Evolutionary conservation across 2,329 filamentous ascomycete genomes (phyloP).

Genomic region (Grosmannia clavigera): DNA sequence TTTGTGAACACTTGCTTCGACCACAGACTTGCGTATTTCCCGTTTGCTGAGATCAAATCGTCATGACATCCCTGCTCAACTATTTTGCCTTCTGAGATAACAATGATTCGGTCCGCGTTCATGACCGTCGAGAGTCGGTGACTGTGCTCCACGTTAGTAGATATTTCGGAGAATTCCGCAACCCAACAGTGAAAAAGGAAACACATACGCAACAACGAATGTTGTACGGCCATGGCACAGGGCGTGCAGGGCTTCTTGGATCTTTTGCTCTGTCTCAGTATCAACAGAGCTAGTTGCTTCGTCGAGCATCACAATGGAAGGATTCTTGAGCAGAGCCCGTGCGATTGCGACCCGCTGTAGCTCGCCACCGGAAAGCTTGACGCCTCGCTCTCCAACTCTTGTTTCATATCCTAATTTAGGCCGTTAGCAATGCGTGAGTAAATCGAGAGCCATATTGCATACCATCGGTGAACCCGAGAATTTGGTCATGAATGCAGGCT

Average conservation of each 20-base stretch:
- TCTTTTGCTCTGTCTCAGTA: constrained; percentile 55
- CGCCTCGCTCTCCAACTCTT: constrained; percentile 36
- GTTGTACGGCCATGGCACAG: constrained; percentile 51
- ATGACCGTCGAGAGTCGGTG: constrained; percentile 61
- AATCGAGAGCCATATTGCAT: neutral
- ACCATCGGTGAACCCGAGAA: constrained; percentile 39
- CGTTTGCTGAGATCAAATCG: constrained; percentile 42
- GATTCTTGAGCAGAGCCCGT: constrained; percentile 59
- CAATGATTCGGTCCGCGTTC: constrained; percentile 55
- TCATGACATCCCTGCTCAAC: constrained; percentile 52
- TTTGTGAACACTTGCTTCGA: constrained; percentile 43
- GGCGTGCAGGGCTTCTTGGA: constrained; percentile 46
- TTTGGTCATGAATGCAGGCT: constrained; percentile 46
- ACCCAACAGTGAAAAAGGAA: constrained; percentile 6
- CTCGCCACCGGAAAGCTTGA: constrained; percentile 54
- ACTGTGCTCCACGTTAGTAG: constrained; percentile 19
- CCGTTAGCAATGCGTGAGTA: constrained; percentile 4
- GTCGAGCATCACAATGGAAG: constrained; percentile 65
- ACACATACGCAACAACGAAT: constrained; percentile 48
- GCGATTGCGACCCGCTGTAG: constrained; percentile 56
- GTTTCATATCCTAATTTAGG: constrained; percentile 30
- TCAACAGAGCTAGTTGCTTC: constrained; percentile 71
- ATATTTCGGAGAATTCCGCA: neutral
- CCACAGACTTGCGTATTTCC: constrained; percentile 54
- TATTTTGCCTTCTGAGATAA: constrained; percentile 49